phyloP scores from a whole-genome alignment of 805 yeast species.

The Yamadazyma laniorum region DNA sequence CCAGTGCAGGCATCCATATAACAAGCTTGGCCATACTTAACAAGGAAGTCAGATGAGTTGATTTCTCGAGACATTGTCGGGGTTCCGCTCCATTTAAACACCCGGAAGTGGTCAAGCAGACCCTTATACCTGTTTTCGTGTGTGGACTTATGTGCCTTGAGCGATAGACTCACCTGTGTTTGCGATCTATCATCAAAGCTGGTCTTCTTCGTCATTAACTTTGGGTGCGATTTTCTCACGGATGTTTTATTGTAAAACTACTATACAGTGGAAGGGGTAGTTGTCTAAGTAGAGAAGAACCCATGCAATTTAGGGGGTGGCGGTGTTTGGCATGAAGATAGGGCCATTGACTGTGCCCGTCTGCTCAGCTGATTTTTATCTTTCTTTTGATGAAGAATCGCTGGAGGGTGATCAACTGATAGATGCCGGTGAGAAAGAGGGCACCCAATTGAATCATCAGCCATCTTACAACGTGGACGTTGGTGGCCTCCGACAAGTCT shows the following conservation, averaged over 20 bases:
- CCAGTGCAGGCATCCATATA: slow-evolving; percentile 26
- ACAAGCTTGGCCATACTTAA: slow-evolving; percentile 22
- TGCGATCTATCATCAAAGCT: slow-evolving; percentile 40
- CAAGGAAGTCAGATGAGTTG: slow-evolving; percentile 22
- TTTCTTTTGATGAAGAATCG: slow-evolving; percentile 19
- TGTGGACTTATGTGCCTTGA: slow-evolving; percentile 14
- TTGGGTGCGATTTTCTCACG: too few relatives aligned
- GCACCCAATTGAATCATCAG: slow-evolving; percentile 20
- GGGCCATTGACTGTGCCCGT: too few relatives aligned
- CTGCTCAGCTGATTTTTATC: too few relatives aligned
- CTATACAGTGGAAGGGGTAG: too few relatives aligned
- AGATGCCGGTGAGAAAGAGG: slow-evolving; percentile 17
- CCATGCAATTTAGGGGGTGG: too few relatives aligned
- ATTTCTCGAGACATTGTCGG: slow-evolving; percentile 18
- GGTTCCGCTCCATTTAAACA: slow-evolving; percentile 27
- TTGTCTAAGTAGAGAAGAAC: too few relatives aligned
- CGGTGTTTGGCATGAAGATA: too few relatives aligned
- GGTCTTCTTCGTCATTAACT: slow-evolving; percentile 15
- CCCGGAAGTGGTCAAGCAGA: background rate
- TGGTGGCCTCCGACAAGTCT: slow-evolving; percentile 25
- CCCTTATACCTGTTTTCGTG: background rate
- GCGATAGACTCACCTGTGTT: slow-evolving; percentile 25
- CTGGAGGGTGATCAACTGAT: slow-evolving; percentile 20
- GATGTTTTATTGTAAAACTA: too few relatives aligned
- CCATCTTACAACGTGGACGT: slow-evolving; percentile 22